Base-by-base conservation (phyloP, 2,329 filamentous ascomycete genomes). In the Cladophialophora exuberans region DNA sequence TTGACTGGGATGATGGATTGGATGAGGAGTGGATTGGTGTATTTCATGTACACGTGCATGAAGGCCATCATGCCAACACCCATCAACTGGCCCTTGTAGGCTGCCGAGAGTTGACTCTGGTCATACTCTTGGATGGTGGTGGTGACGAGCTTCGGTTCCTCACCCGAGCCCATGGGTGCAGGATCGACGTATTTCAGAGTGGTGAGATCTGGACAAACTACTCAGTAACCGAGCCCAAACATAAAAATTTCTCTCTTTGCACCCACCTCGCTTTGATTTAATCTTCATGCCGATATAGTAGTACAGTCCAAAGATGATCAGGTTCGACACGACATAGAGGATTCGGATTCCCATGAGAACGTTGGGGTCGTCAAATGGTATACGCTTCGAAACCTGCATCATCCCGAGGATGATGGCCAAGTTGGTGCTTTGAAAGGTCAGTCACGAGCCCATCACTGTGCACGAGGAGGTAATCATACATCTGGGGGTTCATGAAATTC, bases 21-120 rank as follows among this genome's bases (percentile, higher is more conserved):
- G 79, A 99, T 96, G 69, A 97, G 81, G 47, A 99, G 89, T 36
- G 94, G 94, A 85, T 97, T 99, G 79, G 92, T 97, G 87, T 97
- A 99, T 76, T 97, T 92, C 83, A 99, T 89, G 86, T 97, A 99
- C 60, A 99, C 65, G 79, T 99, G 94, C 93, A 99, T 97, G 70
- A 97, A 89, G 60, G 76, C 85, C 93, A 99, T 97, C 92, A 99
- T 99, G 73, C 83, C 92, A 56, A 99, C 81, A 57, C 94, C 94
- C 89, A 96, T 97, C 68, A 95, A 78, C 79, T 97, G 93, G 62
- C 87, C 83, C 75, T 94, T 94, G 83, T 93, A 90, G 64, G 90
- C 82, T 62, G 83, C 80, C 77, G 88, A 88, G 71, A 97, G 83
- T 79, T 97, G 93, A 67, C 83, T 78, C 68, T 85, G 81, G 75